Percentiles rank a stretch among this genome's conserved stretches.
Evolutionary conservation across 345 rosid genomes (phyloP).

Genomic region (Dimocarpus longan): DNA sequence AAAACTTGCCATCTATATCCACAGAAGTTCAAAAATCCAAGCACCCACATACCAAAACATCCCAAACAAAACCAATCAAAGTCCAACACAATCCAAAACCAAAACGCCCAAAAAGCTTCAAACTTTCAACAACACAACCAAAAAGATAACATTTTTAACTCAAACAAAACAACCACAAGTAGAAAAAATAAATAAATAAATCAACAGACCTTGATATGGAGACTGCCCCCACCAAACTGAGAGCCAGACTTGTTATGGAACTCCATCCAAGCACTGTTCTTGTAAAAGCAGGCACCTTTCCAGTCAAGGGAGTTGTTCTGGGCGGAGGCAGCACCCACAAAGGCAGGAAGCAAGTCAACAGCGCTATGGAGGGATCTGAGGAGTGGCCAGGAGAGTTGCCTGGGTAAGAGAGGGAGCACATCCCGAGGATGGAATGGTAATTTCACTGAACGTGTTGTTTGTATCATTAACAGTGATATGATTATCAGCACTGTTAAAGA

Average conservation of each 20-base stretch:
- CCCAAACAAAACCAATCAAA: neutral
- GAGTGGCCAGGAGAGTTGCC: conserved; percentile 80
- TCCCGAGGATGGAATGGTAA: conserved; percentile 75
- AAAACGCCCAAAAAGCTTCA: no score
- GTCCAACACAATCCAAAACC: neutral
- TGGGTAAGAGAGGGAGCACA: conserved; percentile 70
- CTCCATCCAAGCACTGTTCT: conserved; percentile 87
- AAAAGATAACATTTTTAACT: neutral
- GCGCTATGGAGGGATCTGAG: conserved; percentile 61
- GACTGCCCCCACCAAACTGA: conserved; percentile 89
- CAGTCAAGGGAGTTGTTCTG: conserved; percentile 49
- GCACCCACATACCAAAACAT: neutral
- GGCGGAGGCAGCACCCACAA: conserved; percentile 76
- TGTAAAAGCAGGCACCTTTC: conserved; percentile 93
- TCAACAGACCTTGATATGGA: conserved; percentile 69
- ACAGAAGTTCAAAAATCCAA: neutral
- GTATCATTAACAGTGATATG: neutral
- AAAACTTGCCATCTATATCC: neutral
- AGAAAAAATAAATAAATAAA: no score
- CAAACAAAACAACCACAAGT: neutral
- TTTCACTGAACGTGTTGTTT: conserved; percentile 19
- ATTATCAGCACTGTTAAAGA: neutral
- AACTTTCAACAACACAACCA: conserved; percentile 4
- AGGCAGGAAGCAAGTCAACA: conserved; percentile 78
- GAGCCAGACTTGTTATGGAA: conserved; percentile 77